Evolutionary conservation across 1,139 yeast species (phyloP).

Genomic region (Eremothecium sinecaudum): DNA sequence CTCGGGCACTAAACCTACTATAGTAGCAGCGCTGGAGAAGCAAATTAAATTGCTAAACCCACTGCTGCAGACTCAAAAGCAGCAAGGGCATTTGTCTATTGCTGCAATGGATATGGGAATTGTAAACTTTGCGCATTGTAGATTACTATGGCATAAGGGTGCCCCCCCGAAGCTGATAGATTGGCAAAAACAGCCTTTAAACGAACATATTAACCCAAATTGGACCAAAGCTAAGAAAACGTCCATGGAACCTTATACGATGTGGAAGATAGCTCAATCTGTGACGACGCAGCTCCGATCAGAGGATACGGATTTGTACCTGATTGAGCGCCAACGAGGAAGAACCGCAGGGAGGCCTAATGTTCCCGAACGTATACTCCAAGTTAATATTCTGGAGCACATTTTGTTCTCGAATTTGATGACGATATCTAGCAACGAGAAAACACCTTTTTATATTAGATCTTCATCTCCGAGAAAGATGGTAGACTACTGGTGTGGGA

Average conservation of each 20-base stretch:
- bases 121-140: conserved; percentile 34
- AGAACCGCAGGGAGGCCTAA: conserved; percentile 39
- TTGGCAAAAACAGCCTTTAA: conserved; percentile 40
- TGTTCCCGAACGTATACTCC: conserved; percentile 43
- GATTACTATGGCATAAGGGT: conserved; percentile 19
- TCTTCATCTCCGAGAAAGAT: conserved; percentile 36
- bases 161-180: conserved; percentile 31
- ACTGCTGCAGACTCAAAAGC: conserved; percentile 8
- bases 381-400: conserved; percentile 46
- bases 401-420: conserved; percentile 33
- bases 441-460: conserved; percentile 15
- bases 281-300: conserved; percentile 14
- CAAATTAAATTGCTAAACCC: conserved; percentile 12
- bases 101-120: conserved; percentile 39
- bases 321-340: conserved; percentile 49
- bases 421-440: background rate
- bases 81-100: conserved; percentile 19
- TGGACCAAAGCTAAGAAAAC: conserved; percentile 13
- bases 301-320: conserved; percentile 33
- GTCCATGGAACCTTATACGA: conserved; percentile 21
- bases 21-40: conserved; percentile 11
- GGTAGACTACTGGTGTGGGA: conserved; percentile 34
- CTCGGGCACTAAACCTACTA: conserved; percentile 15
- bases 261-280: conserved; percentile 16
- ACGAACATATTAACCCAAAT: conserved; percentile 10